Base-by-base conservation (phyloP, 192 early-diverging fungal species). In the Backusella macrospora region DNA sequence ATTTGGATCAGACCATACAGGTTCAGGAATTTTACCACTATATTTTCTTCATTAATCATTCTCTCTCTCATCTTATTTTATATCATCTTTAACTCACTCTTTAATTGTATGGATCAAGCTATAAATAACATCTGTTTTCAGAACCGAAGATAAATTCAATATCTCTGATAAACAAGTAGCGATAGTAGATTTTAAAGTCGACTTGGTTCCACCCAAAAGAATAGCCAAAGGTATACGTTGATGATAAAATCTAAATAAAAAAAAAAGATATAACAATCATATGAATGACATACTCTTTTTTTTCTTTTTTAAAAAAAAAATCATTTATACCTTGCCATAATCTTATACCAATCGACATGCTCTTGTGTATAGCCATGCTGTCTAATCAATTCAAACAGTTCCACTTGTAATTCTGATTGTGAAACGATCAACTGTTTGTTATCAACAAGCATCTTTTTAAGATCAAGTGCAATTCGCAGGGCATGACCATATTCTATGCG, bases 211-310 rank as follows among this genome's bases (percentile, higher is more conserved):
- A 45, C 69, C 75, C 39, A 76, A 18, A 26, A 76, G 59, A 38
- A 76, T 66, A n/a, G 73, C 71, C 14, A 78, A 45, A 15, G 76
- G 76, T 9, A 78, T 73, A 29, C 76, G 72, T 62, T 76, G 75
- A 42, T 76, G 75, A 42, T 76, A 70, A 38, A 76, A 76, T 23
- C 75, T 71, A 67, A 14, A 40, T 7, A 44, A 21, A 39, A 16
- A 59, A 23, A 15, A 2, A 49, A n/a, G n/a, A n/a, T 43, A 44
- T 15, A 26, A 26, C 6, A 15, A 39, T 15, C 15, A 29, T 34
- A 34, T 34, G 29, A 34, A 34, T 34, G 2, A 34, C 29, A 34
- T 34, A 34, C 29, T 34, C 2, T 34, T 34, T 0, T 2, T 34
- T 34, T 34, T 34, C 2, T 0, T 2, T 34, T 34, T 34, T 34